Evolutionary conservation across 768 basidiomycete genomes (phyloP).

Genomic region (Mycena alexandri): DNA sequence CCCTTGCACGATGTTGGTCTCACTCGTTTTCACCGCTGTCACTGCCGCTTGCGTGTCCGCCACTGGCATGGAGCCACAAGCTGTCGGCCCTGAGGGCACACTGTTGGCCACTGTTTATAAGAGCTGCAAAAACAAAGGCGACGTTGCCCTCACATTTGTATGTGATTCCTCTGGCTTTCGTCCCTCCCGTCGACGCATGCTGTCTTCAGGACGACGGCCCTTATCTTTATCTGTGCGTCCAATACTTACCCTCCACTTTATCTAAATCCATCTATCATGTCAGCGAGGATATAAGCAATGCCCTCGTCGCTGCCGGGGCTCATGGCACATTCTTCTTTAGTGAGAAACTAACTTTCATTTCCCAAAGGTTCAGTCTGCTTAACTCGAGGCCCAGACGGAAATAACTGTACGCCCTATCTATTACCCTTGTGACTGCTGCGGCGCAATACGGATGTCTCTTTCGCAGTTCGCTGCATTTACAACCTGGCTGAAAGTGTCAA

Average conservation of each 20-base stretch:
- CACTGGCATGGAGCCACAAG: background rate
- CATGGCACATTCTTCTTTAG: constrained; percentile 49
- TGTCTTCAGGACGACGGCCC: constrained; percentile 22
- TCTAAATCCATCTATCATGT: background rate
- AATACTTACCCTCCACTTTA: too few relatives aligned
- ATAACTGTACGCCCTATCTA: constrained; percentile 10
- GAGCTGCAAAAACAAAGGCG: constrained; percentile 12
- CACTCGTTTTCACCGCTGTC: background rate
- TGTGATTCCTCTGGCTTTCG: background rate
- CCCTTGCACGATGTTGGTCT: background rate
- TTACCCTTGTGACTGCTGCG: background rate
- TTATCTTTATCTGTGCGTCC: constrained; percentile 16
- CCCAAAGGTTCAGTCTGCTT: background rate
- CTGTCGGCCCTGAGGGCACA: background rate
- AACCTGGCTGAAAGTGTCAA: constrained; percentile 50
- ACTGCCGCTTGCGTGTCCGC: background rate
- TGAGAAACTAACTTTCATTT: constrained; percentile 2
- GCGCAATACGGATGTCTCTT: background rate
- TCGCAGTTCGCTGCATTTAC: constrained; percentile 56
- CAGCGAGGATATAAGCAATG: constrained; percentile 50
- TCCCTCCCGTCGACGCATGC: background rate
- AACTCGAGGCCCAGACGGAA: constrained; percentile 13
- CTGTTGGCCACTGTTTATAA: constrained; percentile 5
- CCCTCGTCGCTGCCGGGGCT: constrained; percentile 41
- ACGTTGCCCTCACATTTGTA: constrained; percentile 21